Conservation (phyloP, 139 green algal genomes). For the Auxenochlorella protothecoides region DNA sequence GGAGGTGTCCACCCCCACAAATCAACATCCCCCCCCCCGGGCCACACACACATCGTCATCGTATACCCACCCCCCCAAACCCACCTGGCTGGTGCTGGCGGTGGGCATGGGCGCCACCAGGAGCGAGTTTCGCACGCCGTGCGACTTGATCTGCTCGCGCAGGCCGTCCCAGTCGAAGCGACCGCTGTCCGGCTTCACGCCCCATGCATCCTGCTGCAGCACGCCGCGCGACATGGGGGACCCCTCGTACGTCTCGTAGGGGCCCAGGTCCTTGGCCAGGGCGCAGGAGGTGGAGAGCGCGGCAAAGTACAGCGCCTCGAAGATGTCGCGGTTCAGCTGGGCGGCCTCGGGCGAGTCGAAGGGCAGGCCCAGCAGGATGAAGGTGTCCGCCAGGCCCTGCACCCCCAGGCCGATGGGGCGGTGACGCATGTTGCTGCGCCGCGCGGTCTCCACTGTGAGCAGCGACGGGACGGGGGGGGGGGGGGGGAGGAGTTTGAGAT, state of each 20-base stretch:
- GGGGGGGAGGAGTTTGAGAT: background rate
- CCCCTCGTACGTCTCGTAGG: conserved; percentile 84
- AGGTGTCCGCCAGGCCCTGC: conserved; percentile 94
- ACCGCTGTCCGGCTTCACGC: conserved; percentile 46
- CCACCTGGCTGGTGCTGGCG: conserved; percentile 55
- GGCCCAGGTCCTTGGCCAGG: conserved; percentile 65
- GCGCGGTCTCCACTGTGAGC: conserved; percentile 56
- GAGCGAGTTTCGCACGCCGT: conserved; percentile 95
- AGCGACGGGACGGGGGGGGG: background rate
- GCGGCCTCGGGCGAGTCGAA: conserved; percentile 83
- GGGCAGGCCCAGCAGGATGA: conserved; percentile 94
- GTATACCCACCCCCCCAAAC: no score
- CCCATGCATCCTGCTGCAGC: conserved; percentile 96
- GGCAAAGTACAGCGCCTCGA: conserved; percentile 94
- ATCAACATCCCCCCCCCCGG: no score
- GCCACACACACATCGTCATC: no score
- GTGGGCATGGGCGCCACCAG: conserved; percentile 97
- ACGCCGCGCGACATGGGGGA: conserved; percentile 69
- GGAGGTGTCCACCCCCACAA: no score
- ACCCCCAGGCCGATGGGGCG: conserved; percentile 94
- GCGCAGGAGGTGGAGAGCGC: conserved; percentile 70
- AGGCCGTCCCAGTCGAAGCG: conserved; percentile 81
- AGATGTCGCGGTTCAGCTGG: conserved; percentile 86
- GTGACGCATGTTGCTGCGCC: conserved; percentile 88
- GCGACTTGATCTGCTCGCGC: conserved; percentile 52